Percentiles rank a stretch among this genome's conserved stretches.
Evolutionary conservation across 2,329 filamentous ascomycete genomes (phyloP).

Genomic region (Colletotrichum sp.): DNA sequence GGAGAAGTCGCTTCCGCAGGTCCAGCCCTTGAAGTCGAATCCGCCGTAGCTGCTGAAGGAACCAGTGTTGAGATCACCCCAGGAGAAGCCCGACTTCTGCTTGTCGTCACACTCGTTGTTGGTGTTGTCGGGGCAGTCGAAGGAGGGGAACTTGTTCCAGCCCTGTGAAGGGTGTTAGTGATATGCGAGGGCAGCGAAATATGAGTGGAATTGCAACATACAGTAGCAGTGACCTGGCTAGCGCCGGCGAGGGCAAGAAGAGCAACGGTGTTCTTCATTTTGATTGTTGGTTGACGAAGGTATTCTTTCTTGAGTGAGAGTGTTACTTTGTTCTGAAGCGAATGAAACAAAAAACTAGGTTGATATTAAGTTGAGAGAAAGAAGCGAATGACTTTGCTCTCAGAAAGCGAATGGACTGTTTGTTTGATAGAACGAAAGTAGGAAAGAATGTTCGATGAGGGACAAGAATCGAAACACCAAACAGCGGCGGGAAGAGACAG

Average conservation of each 20-base stretch:
- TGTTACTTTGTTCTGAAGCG: conserved; percentile 4
- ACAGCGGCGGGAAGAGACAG: conserved; percentile 10
- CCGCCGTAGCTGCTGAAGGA: conserved; percentile 70
- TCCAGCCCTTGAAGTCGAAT: conserved; percentile 77
- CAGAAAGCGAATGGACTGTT: conserved; percentile 35
- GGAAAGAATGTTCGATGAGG: conserved; percentile 26
- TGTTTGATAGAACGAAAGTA: conserved; percentile 32
- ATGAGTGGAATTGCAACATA: conserved; percentile 31
- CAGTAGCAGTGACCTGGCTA: conserved; percentile 54
- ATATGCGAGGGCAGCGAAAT: neutral
- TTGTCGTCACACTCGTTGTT: conserved; percentile 78
- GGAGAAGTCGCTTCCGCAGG: conserved; percentile 62
- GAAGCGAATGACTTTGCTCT: conserved; percentile 63
- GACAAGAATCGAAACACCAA: conserved; percentile 18
- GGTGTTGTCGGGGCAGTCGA: conserved; percentile 72
- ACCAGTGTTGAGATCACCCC: conserved; percentile 66
- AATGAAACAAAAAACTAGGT: conserved; percentile 18
- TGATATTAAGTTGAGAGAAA: conserved; percentile 38
- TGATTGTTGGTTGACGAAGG: conserved; percentile 25
- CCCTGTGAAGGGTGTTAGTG: conserved; percentile 18
- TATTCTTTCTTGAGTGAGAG: conserved; percentile 9
- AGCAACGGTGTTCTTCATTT: conserved; percentile 57
- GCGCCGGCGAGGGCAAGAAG: conserved; percentile 56
- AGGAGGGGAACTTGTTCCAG: conserved; percentile 43
- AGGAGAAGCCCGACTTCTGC: conserved; percentile 76